phyloP scores from a whole-genome alignment of 805 yeast genomes.

The Teunomyces cretensis region DNA sequence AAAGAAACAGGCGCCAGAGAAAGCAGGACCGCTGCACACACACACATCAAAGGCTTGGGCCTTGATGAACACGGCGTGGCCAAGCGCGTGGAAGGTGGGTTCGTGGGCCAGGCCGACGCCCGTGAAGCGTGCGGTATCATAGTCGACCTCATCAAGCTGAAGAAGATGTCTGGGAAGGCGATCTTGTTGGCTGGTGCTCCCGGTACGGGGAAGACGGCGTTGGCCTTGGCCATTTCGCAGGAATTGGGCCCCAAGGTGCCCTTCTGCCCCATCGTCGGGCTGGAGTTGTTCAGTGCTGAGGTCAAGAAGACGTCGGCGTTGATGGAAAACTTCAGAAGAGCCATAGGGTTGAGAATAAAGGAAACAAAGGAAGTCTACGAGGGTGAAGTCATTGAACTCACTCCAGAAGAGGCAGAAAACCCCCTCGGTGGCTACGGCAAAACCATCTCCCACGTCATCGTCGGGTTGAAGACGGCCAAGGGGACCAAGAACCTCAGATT shows the following conservation, averaged over 20 bases:
- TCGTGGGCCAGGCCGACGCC: constrained; percentile 73
- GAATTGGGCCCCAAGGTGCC: constrained; percentile 97
- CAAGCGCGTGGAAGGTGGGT: constrained; percentile 82
- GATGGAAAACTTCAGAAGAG: constrained; percentile 95
- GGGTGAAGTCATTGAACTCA: constrained; percentile 95
- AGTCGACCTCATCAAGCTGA: constrained; percentile 88
- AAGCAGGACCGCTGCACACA: constrained; percentile 88
- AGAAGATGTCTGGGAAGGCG: constrained; percentile 95
- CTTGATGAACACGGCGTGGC: constrained; percentile 88
- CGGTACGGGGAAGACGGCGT: constrained; percentile 97
- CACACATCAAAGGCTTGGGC: constrained; percentile 94
- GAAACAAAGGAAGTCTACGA: constrained; percentile 97
- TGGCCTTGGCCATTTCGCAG: constrained; percentile 93
- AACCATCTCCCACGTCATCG: constrained; percentile 89
- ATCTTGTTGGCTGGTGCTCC: constrained; percentile 95
- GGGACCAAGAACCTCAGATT: constrained; percentile 87
- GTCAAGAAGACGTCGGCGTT: constrained; percentile 94
- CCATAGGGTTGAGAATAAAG: constrained; percentile 92
- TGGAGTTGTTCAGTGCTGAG: constrained; percentile 93
- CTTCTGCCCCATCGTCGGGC: constrained; percentile 94
- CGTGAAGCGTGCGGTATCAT: constrained; percentile 93
- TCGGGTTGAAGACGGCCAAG: constrained; percentile 88
- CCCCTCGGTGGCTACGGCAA: constrained; percentile 98
- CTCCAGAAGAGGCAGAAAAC: constrained; percentile 95
- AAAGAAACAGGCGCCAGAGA: constrained; percentile 55